Base-by-base conservation (phyloP, 768 basidiomycete genomes). In the Hygrophorus pudorinus region DNA sequence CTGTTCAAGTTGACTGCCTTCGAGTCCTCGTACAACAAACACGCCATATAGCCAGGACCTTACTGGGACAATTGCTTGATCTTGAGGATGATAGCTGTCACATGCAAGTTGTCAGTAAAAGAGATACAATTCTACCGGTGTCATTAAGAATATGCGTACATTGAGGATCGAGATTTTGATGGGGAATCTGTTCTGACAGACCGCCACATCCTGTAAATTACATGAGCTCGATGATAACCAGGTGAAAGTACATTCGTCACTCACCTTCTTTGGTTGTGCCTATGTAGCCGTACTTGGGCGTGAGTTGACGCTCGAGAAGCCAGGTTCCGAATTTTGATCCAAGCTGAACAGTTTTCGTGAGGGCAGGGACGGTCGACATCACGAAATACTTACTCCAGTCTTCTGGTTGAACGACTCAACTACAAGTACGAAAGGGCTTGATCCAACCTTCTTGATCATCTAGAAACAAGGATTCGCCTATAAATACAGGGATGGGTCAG, bases 391-490 rank as follows among this genome's bases (percentile, higher is more conserved):
- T 49, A 76, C 73, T n/a, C 87, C 89, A 6, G 88, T 92, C 78
- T 87, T 89, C 65, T 84, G 84, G 67, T 86, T 91, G 45, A 85
- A 70, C 13, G 85, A 84, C 65, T 92, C 89, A 12, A 84, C 86
- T 32, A 92, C 78, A 24, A 92, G 72, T 21, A 91, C 86, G 61
- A 90, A 90, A 14, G 74, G 75, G 52, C 74, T 81, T 18, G 67
- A 53, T 6, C 89, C 89, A 36, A 85, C 73, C 68, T 86, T 85
- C 59, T 57, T 70, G 51, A 85, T 77, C 16, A 64, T 71, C 75
- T 80, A 47, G 4, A 38, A 12, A 0, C 36, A 14, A 40, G 27
- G 8, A 20, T 34, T 29, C 38, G 20, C 46, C 35, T 4, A 36
- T 21, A 40, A 36, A 14, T 13, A 18, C 20, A n/a, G 21, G 3